Evolutionary conservation across 768 basidiomycete genomes (phyloP).

Genomic region (Hygrocybe coccinea): DNA sequence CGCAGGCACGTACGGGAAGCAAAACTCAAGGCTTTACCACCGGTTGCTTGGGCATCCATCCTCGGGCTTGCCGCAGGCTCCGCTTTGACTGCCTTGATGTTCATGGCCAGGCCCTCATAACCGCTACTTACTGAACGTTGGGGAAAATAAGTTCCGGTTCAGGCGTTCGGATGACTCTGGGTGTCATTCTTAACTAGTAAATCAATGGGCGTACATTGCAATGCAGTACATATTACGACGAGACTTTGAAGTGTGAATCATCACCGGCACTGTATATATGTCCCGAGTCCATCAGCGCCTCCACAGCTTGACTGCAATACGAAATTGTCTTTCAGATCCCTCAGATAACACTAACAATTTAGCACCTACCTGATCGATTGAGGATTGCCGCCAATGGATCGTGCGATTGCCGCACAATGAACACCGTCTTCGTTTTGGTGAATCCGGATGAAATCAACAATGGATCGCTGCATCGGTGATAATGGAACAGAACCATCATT

Average conservation of each 20-base stretch:
- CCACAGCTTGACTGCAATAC: constrained; percentile 57
- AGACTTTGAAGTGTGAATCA: constrained; percentile 70
- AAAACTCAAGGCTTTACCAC: neutral
- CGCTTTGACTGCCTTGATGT: neutral
- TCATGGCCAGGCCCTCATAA: neutral
- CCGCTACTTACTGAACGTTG: no score
- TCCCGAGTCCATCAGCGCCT: constrained; percentile 75
- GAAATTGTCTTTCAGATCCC: constrained; percentile 3
- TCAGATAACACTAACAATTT: neutral
- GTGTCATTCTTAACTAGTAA: no score
- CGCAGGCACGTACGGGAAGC: neutral
- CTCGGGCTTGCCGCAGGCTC: neutral
- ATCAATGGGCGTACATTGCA: no score
- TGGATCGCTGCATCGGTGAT: constrained; percentile 54
- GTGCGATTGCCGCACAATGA: constrained; percentile 67
- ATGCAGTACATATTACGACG: no score
- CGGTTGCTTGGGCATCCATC: neutral
- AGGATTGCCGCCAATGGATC: constrained; percentile 57
- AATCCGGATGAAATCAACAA: constrained; percentile 57
- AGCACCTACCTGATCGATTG: constrained; percentile 55
- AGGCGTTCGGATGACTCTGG: no score
- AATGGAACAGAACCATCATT: constrained; percentile 52
- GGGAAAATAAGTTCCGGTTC: neutral
- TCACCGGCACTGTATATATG: constrained; percentile 75
- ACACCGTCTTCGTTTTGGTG: constrained; percentile 58